Evolutionary conservation across 2,329 filamentous ascomycete genomes (phyloP), one percentile per base, ranked within the genome.

Genomic region (Trichoderma pleuroti): DNA sequence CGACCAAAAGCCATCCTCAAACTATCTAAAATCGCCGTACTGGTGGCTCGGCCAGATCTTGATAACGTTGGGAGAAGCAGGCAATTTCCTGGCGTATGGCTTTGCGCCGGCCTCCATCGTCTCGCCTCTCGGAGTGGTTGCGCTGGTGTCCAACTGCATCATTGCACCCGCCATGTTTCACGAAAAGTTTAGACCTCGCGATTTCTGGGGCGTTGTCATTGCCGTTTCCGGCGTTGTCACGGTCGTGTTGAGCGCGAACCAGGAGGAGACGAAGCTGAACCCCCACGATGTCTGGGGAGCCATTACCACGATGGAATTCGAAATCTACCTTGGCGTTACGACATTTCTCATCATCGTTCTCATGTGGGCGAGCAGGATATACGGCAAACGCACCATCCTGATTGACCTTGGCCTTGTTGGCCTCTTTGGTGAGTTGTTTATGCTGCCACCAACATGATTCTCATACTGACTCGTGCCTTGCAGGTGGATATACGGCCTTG

Each of bases 31-130:
- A 74, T 97, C 94, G 42, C 93, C 94, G 1, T 98, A 96, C 78
- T 99, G 96, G 96, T 99, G 96, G 96, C 83, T 91, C 36, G 96
- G 96, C 24, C 95, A 98, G 74, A 87, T 97, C 18, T 86, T 99
- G 72, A 99, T 99, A 88, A 93, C 91, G 0, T 83, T 97, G 28
- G 96, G 96, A 70, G 96, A 99, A 83, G 91, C 92, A 78, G 96
- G 96, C 65, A 99, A 99, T 80, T 99, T 99, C 78, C 84, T 99
- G 73, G 96, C 96, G 0, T 99, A 99, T 78, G 96, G 96, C 28
- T 99, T 99, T 79, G 96, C 96, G 34, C 96, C 96, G 4, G 96
- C 96, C 9, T 98, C 96, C 16, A 98, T 99, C 76, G 96, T 99
- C 54, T 98, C 94, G 39, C 96, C 96, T 0, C 85, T 99, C 7